A percentile compares a stretch with the other conserved stretches of the same genome.
Conservation (phyloP, 2,329 filamentous ascomycete genomes). For the Coniochaeta sp. region DNA sequence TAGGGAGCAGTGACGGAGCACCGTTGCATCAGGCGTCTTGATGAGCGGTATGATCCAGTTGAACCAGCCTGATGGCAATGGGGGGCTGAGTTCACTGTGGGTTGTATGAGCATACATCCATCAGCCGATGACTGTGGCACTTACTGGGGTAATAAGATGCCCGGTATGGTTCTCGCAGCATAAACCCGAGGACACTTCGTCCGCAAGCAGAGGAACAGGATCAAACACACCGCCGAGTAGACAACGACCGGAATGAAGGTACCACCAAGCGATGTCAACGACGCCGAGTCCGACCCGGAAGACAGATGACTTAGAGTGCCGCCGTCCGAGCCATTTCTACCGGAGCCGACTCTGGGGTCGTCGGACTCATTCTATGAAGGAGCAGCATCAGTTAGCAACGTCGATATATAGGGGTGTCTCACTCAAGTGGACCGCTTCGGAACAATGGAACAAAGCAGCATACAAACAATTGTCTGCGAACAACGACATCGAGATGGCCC, state of each 20-base stretch:
- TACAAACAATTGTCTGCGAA: neutral
- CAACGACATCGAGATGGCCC: neutral
- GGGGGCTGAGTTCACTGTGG: constrained; percentile 45
- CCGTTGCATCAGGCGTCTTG: constrained; percentile 63
- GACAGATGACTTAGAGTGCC: constrained; percentile 26
- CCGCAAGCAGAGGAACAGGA: constrained; percentile 42
- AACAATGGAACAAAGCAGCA: neutral
- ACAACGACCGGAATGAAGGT: constrained; percentile 47
- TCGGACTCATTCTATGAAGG: constrained; percentile 16
- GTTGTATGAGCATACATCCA: neutral
- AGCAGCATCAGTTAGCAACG: neutral
- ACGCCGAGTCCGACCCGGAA: constrained; percentile 29
- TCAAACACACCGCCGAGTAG: constrained; percentile 39
- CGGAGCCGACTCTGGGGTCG: constrained; percentile 35
- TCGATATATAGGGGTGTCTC: neutral
- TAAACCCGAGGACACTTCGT: constrained; percentile 44
- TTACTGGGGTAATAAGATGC: constrained; percentile 41
- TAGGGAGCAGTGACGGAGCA: constrained; percentile 79
- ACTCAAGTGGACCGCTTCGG: neutral
- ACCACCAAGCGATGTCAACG: constrained; percentile 32
- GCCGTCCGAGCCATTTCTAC: constrained; percentile 30
- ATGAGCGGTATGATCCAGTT: constrained; percentile 57
- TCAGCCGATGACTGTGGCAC: constrained; percentile 49
- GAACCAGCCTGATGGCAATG: constrained; percentile 48
- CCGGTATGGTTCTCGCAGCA: constrained; percentile 43